Conservation (phyloP, 2,329 filamentous ascomycete species). For the Penicillium decumbens region DNA sequence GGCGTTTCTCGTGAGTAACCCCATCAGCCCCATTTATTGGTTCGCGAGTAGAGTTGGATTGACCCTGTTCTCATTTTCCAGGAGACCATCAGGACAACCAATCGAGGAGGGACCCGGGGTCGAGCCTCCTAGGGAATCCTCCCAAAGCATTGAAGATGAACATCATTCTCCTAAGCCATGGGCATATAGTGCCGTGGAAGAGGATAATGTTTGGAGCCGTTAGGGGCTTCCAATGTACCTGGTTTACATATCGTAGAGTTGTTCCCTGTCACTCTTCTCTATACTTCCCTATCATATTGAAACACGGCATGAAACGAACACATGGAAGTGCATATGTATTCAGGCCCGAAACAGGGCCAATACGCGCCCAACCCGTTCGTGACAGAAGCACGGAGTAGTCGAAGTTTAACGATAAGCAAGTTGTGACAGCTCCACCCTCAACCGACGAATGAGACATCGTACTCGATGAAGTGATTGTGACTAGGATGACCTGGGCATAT, state of each 20-base stretch:
- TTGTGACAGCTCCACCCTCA: constrained; percentile 24
- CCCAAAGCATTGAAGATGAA: constrained; percentile 14
- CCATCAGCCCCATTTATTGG: background rate
- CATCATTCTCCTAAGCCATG: constrained; percentile 17
- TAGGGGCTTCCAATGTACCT: constrained; percentile 13
- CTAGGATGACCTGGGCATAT: constrained; percentile 14
- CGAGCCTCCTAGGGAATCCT: constrained; percentile 7
- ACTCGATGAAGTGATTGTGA: background rate
- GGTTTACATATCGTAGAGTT: background rate
- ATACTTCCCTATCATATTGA: background rate
- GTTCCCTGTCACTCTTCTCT: background rate
- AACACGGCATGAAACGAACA: constrained; percentile 5
- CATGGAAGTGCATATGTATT: background rate
- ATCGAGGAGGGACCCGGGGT: constrained; percentile 23
- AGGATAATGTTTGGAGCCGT: constrained; percentile 35
- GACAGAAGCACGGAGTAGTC: background rate
- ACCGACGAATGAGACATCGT: constrained; percentile 19
- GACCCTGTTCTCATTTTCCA: constrained; percentile 20
- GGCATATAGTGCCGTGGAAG: constrained; percentile 32
- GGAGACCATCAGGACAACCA: constrained; percentile 31
- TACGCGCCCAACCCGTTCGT: constrained; percentile 16
- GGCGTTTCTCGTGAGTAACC: constrained; percentile 32
- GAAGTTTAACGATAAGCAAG: constrained; percentile 15
- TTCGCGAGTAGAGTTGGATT: constrained; percentile 8
- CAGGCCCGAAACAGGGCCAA: background rate